phyloP scores from a whole-genome alignment of 768 basidiomycete species.

The Dacryopinax primogenitus region DNA sequence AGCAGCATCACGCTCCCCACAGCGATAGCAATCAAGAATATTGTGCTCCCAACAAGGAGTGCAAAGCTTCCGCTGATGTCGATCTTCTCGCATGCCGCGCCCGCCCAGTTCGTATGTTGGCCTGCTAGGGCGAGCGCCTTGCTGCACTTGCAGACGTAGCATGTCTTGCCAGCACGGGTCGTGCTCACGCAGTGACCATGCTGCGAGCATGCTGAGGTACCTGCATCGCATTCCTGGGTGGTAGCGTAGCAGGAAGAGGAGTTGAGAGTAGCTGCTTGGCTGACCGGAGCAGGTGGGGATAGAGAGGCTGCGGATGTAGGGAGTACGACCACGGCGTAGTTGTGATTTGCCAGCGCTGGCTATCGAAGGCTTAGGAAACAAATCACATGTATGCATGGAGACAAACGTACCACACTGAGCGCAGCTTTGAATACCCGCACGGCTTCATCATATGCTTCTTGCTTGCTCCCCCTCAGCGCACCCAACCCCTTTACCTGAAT shows the following conservation, averaged over 20 bases:
- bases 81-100: slow-evolving; percentile 59
- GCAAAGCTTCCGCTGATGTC: slow-evolving; percentile 73
- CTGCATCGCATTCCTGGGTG: slow-evolving; percentile 42
- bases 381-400: slow-evolving; percentile 32
- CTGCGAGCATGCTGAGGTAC: slow-evolving; percentile 55
- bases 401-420: slow-evolving; percentile 34
- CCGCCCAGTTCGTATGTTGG: slow-evolving; percentile 60
- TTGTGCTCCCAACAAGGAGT: slow-evolving; percentile 53
- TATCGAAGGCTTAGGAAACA: not conserved
- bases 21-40: slow-evolving; percentile 51
- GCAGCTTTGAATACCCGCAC: slow-evolving; percentile 36
- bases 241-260: slow-evolving; percentile 51
- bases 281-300: slow-evolving; percentile 40
- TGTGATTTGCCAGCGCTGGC: not conserved
- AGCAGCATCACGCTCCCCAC: slow-evolving; percentile 57
- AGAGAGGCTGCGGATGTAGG: slow-evolving; percentile 15
- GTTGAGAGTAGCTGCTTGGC: slow-evolving; percentile 25
- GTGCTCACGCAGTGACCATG: slow-evolving; percentile 52
- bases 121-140: slow-evolving; percentile 41
- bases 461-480: slow-evolving; percentile 37
- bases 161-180: slow-evolving; percentile 43
- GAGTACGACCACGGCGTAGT: slow-evolving; percentile 10
- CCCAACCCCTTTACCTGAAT: slow-evolving; percentile 44
- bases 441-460: slow-evolving; percentile 43
- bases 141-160: slow-evolving; percentile 40